Evolutionary conservation across 306 rosid species (phyloP).

Genomic region (Benincasa hispida): DNA sequence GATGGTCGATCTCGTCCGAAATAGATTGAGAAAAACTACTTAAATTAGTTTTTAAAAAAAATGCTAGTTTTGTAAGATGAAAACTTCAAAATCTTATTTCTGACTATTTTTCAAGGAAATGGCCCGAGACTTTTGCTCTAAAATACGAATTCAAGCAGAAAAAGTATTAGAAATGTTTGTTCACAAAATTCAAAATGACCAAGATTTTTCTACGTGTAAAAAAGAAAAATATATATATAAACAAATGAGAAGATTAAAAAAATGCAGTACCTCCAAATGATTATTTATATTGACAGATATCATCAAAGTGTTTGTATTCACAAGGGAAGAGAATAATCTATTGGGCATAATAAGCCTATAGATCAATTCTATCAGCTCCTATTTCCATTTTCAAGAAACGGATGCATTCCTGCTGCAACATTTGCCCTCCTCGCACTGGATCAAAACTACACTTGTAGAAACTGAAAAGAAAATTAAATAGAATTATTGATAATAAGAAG

Average conservation of each 20-base stretch:
- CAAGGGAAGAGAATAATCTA: background rate
- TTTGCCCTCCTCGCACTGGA: constrained; percentile 66
- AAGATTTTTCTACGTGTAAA: too few species aligned
- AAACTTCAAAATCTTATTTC: too few species aligned
- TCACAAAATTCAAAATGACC: too few species aligned
- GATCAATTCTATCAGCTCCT: constrained; percentile 6
- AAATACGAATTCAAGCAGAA: background rate
- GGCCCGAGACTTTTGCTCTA: background rate
- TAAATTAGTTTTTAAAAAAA: too few species aligned
- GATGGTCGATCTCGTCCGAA: too few species aligned
- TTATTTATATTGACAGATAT: background rate
- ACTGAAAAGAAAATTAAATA: constrained; percentile 19
- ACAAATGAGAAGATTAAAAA: background rate
- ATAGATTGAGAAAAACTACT: too few species aligned
- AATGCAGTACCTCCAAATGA: background rate
- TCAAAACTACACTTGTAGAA: constrained; percentile 69
- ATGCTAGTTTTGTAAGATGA: too few species aligned
- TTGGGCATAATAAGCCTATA: background rate
- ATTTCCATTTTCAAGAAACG: constrained; percentile 53
- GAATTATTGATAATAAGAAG: too few species aligned
- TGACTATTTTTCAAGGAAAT: too few species aligned
- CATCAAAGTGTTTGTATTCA: background rate
- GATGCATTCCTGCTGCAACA: constrained; percentile 61
- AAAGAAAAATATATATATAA: background rate
- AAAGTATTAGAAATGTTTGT: background rate